Base-by-base conservation (phyloP, 2,329 filamentous ascomycete species). In the Fusarium verrucosum region DNA sequence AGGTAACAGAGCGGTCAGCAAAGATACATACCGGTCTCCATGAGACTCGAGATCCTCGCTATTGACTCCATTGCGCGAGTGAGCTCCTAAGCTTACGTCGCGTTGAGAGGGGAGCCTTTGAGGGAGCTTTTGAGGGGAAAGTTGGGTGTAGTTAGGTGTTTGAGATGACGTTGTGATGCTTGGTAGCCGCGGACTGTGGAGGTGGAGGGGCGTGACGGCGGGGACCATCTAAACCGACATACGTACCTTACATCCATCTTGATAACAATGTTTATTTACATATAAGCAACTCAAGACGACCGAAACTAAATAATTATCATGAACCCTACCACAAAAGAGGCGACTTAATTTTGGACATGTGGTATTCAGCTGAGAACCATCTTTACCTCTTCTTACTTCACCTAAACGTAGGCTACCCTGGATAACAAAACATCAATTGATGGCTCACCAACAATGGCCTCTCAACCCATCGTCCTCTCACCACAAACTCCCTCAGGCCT, bases 41-140 rank as follows among this genome's bases (percentile, higher is more conserved):
- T 89, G 80, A 98, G 87, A 76, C 88, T 92, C 70, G 94, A 96
- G 78, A 99, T 96, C 74, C 92, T 87, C 66, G 94, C 93, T 75
- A 98, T 93, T 20, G 94, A 96, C 86, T 99, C 95, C 95, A 99
- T 99, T 55, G 59, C 72, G 62, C 59, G 67, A 67, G 58, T 62
- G 58, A 61, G 61, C 57, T 50, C 44, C 37, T 25, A 33, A 40
- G 51, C 54, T 47, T 33, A 52, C 65, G 49, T 51, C 53, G 66
- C 55, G 65, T 58, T 36, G 17, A 30, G 43, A 30, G 28, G 44
- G 43, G 55, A 58, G 61, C 43, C n/a, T n/a, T n/a, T n/a, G n/a
- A n/a, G n/a, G n/a, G n/a, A n/a, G n/a, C n/a, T n/a, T 56, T 33
- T 51, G 45, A 44, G 41, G 35, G n/a, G 42, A 49, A n/a, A 10